Evolutionary conservation across 306 rosid species (phyloP), one percentile per base, ranked within the genome.

Genomic region (Parietaria judaica): DNA sequence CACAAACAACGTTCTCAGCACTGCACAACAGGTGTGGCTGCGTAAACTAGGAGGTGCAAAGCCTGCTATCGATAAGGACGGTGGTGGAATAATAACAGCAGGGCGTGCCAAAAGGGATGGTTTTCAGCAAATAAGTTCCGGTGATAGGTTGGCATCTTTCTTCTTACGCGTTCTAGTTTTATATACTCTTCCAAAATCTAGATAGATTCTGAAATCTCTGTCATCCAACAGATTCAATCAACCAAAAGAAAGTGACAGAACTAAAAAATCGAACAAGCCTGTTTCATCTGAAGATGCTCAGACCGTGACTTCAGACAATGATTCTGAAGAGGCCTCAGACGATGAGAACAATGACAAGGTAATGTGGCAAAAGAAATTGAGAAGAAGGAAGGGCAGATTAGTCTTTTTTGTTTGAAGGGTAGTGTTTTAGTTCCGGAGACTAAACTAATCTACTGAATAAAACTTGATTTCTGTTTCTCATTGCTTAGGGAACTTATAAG

Each of bases 1-100:
- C 69, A 82, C 83, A 56, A 94, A 94, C 78, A 94, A 94, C 61
- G 78, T 94, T 65, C 90, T 94, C 63, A 94, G 96, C 86, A 94
- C 99, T 14, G 95, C 97, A 63, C 97, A 94, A 79, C 99, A 94
- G 80, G 82, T 94, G 76, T 94, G 99, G 99, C 68, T 94, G 63
- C 96, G 98, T 63, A 84, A 82, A 76, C 72, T 86, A 69, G 98
- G 98, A 64, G 98, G 98, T 65, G 99, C 99, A 54, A 88, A 84
- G 69, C 99, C 95, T 64, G 84, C 39, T 66, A 82, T 88, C 39
- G 70, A 46, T 67, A 95, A 88, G 67, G 80, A 84, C 79, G 95
- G 87, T 36, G 59, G 84, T 73, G 97, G 90, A 73, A 94, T 94
- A 74, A 94, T 94, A 67, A 84, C 99, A 34, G 99, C 97, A 65